Percentiles rank a stretch among this genome's conserved stretches.
phyloP scores from a whole-genome alignment of 192 early-diverging fungal species.

The Backusella sp. region DNA sequence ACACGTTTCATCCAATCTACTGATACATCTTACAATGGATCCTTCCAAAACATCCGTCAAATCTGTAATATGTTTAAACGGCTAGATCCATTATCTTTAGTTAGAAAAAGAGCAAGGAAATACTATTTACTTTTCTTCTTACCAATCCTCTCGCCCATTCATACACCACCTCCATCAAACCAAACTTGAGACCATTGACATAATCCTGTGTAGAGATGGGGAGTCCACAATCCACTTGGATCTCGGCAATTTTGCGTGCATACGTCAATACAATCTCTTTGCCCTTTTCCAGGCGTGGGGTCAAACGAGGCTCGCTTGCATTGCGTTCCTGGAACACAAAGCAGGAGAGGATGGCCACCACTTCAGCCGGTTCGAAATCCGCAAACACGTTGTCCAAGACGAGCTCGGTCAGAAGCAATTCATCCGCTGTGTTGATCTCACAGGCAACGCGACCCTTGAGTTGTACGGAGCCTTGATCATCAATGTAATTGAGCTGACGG shows the following conservation, averaged over 20 bases:
- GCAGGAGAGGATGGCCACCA: slow-evolving; percentile 87
- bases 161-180: slow-evolving; percentile 94
- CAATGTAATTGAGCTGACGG: slow-evolving; percentile 76
- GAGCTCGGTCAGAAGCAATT: slow-evolving; percentile 90
- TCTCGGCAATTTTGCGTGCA: slow-evolving; percentile 65
- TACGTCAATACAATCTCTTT: slow-evolving; percentile 68
- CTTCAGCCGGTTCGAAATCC: slow-evolving; percentile 88
- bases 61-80: slow-evolving; percentile 88
- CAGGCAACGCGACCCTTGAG: slow-evolving; percentile 96
- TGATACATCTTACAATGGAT: slow-evolving; percentile 92
- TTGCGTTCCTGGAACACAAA: slow-evolving; percentile 97
- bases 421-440: slow-evolving; percentile 97
- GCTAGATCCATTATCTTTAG: no score
- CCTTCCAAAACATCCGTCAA: slow-evolving; percentile 95
- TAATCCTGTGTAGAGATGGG: slow-evolving; percentile 36
- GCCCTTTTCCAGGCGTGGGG: slow-evolving; percentile 62
- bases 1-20: slow-evolving; percentile 90
- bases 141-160: slow-evolving; percentile 94
- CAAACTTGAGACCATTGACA: slow-evolving; percentile 64
- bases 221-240: slow-evolving; percentile 74
- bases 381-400: slow-evolving; percentile 92
- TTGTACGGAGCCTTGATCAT: slow-evolving; percentile 82
- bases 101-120: no score
- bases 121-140: slow-evolving; percentile 12
- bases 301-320: slow-evolving; percentile 60